These are phyloP conservation scores for Penicillium sp. DNA, from an alignment of 2,329 filamentous ascomycete genomes.

Conservation along the genomic window DNA sequence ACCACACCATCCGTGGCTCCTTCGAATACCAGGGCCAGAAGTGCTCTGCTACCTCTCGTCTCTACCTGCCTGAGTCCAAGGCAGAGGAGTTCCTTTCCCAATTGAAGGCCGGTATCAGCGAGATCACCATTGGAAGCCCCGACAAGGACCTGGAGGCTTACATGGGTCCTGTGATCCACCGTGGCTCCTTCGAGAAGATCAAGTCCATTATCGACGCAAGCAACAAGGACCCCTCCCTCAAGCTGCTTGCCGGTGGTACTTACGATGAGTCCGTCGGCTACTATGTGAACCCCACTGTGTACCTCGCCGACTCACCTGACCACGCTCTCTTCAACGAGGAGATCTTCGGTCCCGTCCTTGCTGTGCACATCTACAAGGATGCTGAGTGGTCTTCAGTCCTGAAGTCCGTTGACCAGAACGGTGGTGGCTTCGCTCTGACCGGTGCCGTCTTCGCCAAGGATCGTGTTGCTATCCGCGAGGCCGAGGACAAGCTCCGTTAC, in stretches of 20 bases:
- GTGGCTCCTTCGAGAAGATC: conserved; percentile 75
- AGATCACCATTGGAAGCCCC: conserved; percentile 64
- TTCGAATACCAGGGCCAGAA: conserved; percentile 91
- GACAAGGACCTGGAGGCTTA: conserved; percentile 59
- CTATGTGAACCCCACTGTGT: conserved; percentile 80
- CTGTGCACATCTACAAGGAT: conserved; percentile 76
- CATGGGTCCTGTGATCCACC: conserved; percentile 82
- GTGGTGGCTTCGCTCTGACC: conserved; percentile 39
- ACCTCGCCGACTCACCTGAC: conserved; percentile 67
- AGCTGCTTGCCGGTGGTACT: conserved; percentile 71
- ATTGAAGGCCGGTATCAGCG: conserved; percentile 65
- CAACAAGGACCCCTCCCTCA: conserved; percentile 68
- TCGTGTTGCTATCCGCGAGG: conserved; percentile 36
- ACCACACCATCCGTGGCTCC: conserved; percentile 78
- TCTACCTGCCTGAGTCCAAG: conserved; percentile 73
- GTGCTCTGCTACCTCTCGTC: conserved; percentile 77
- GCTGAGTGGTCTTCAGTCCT: conserved; percentile 60
- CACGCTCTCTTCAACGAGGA: conserved; percentile 74
- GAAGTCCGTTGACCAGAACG: conserved; percentile 43
- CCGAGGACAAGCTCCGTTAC: conserved; percentile 40
- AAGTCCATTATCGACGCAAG: conserved; percentile 73
- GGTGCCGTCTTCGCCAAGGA: conserved; percentile 44
- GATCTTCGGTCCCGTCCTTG: conserved; percentile 77
- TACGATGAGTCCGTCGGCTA: conserved; percentile 76
- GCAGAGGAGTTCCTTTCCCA: conserved; percentile 70